Conservation (phyloP, 108 stramenopile genomes). For the Nitzschia sp. region DNA sequence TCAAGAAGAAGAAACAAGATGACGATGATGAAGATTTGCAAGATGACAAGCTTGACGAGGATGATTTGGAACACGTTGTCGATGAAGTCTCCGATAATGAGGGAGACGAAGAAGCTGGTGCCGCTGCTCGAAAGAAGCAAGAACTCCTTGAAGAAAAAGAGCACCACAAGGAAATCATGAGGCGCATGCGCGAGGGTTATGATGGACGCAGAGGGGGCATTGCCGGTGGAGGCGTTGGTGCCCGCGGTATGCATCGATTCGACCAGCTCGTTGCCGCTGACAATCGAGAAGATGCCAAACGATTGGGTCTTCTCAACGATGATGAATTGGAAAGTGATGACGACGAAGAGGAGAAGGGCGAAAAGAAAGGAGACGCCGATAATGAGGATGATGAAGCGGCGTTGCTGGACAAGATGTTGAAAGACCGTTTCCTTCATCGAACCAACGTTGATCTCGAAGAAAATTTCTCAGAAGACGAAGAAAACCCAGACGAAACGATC, state of each 20-base stretch:
- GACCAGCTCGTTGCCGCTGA: constrained; percentile 89
- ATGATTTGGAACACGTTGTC: constrained; percentile 85
- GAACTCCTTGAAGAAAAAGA: constrained; percentile 80
- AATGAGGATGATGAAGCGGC: constrained; percentile 81
- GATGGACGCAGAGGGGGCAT: constrained; percentile 87
- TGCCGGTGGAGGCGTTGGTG: constrained; percentile 72
- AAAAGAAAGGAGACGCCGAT: constrained; percentile 45
- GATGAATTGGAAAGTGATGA: constrained; percentile 87
- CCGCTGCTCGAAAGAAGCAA: constrained; percentile 54
- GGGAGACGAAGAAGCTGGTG: constrained; percentile 88
- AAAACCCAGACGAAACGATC: constrained; percentile 51
- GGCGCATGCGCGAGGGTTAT: constrained; percentile 89
- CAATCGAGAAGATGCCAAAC: constrained; percentile 83
- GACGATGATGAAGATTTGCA: constrained; percentile 75
- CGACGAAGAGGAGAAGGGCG: constrained; percentile 47
- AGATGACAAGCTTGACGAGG: constrained; percentile 58
- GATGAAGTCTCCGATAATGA: constrained; percentile 89
- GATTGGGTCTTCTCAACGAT: constrained; percentile 83
- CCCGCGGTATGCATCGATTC: constrained; percentile 76
- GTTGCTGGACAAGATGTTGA: constrained; percentile 82
- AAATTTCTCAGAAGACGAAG: constrained; percentile 74
- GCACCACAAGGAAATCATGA: constrained; percentile 85
- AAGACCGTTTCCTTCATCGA: constrained; percentile 76
- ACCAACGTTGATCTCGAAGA: constrained; percentile 69
- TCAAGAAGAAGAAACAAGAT: constrained; percentile 68